These are phyloP conservation scores for Glebionis coronaria DNA, from an alignment of 129 eudicot genomes.

Conservation along the genomic window DNA sequence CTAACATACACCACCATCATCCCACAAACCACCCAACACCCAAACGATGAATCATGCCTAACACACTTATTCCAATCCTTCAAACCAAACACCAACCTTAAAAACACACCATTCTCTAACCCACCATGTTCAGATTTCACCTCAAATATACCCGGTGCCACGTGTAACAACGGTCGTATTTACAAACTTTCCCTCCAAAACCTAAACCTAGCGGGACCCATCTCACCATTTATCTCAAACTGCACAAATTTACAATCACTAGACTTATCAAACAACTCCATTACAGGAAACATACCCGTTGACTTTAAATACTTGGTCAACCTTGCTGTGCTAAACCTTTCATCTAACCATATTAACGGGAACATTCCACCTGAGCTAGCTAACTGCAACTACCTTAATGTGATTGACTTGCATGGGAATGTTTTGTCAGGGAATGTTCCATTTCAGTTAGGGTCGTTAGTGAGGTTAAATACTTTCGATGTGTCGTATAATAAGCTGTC, in stretches of 20 bases:
- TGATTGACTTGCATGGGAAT: constrained; percentile 64
- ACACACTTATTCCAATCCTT: constrained; percentile 32
- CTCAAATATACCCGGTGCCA: constrained; percentile 42
- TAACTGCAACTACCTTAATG: constrained; percentile 53
- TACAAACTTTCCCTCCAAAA: constrained; percentile 39
- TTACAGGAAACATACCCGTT: constrained; percentile 51
- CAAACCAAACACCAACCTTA: constrained; percentile 27
- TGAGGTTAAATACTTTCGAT: constrained; percentile 52
- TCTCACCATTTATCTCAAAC: constrained; percentile 39
- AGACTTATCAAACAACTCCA: constrained; percentile 61
- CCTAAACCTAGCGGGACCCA: constrained; percentile 30
- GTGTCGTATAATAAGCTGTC: constrained; percentile 49
- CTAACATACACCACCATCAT: neutral
- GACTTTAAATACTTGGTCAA: constrained; percentile 43
- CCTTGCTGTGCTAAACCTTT: constrained; percentile 61
- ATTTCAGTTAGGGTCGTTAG: constrained; percentile 55
- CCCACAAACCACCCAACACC: constrained; percentile 26
- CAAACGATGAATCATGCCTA: constrained; percentile 37
- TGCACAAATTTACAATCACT: constrained; percentile 52
- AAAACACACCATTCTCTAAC: constrained; percentile 27
- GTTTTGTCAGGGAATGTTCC: constrained; percentile 51
- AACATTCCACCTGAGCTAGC: constrained; percentile 46
- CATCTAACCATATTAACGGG: constrained; percentile 47
- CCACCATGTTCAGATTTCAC: constrained; percentile 44
- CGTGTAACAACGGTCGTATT: constrained; percentile 52